These are phyloP conservation scores for Arabidopsis suecica DNA, from an alignment of 345 rosid genomes.

Conservation along the genomic window DNA sequence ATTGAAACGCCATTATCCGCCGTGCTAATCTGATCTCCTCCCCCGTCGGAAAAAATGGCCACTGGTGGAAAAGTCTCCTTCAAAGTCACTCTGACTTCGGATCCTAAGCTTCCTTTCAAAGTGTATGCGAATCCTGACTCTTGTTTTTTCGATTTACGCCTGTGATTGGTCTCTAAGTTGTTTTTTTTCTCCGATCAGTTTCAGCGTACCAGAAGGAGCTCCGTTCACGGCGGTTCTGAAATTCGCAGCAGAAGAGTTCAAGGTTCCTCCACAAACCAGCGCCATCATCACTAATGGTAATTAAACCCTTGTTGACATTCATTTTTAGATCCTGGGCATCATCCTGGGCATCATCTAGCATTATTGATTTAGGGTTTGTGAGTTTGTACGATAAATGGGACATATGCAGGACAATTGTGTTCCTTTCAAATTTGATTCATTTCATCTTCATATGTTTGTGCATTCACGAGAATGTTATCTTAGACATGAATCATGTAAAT, in stretches of 20 bases:
- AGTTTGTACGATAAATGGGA: neutral
- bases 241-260: slow-evolving; percentile 96
- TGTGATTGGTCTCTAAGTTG: slow-evolving; percentile 7
- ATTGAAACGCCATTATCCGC: slow-evolving; percentile 10
- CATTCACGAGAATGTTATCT: neutral
- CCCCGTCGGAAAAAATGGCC: slow-evolving; percentile 62
- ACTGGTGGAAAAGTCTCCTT: slow-evolving; percentile 89
- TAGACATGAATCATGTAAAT: neutral
- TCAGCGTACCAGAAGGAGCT: slow-evolving; percentile 96
- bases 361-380: neutral
- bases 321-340: neutral
- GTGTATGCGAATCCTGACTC: slow-evolving; percentile 52
- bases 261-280: slow-evolving; percentile 98
- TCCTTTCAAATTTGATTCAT: neutral
- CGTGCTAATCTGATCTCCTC: slow-evolving; percentile 12
- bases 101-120: slow-evolving; percentile 99
- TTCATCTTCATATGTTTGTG: neutral
- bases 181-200: slow-evolving; percentile 51
- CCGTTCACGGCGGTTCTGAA: slow-evolving; percentile 97
- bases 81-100: slow-evolving; percentile 95
- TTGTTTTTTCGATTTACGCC: neutral
- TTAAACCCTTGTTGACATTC: neutral
- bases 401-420: neutral
- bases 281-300: slow-evolving; percentile 98
- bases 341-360: neutral